phyloP scores from a whole-genome alignment of 1,284 basidiomycete genomes.

The Moesziomyces antarcticus region DNA sequence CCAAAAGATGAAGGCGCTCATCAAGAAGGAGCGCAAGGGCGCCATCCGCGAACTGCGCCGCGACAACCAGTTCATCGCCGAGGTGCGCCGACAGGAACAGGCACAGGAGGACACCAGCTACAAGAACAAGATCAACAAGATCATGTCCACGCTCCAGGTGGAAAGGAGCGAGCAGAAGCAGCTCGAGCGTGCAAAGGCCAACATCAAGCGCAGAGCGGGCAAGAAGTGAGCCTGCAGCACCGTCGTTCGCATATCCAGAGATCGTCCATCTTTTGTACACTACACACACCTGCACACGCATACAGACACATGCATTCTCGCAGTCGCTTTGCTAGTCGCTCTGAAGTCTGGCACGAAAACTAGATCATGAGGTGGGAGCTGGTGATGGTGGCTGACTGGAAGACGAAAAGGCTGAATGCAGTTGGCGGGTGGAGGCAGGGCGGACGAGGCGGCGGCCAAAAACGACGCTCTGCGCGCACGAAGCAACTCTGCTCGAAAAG shows the following conservation, averaged over 20 bases:
- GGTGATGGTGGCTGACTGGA: no score
- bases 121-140: conserved; percentile 72
- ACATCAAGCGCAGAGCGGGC: conserved; percentile 64
- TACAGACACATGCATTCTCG: not conserved
- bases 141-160: conserved; percentile 82
- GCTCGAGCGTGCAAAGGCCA: conserved; percentile 75
- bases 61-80: conserved; percentile 91
- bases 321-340: not conserved
- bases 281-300: not conserved
- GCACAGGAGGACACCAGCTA: conserved; percentile 81
- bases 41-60: conserved; percentile 96
- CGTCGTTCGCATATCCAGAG: conserved; percentile 3
- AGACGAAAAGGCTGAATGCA: conserved; percentile 8
- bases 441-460: no score
- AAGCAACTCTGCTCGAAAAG: no score
- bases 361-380: not conserved
- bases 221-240: conserved; percentile 26
- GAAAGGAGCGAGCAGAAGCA: conserved; percentile 96
- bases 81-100: conserved; percentile 77
- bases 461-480: no score
- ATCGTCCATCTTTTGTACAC: conserved; percentile 6
- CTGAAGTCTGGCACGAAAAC: no score
- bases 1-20: conserved; percentile 84
- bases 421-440: no score
- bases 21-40: conserved; percentile 96